phyloP scores from a whole-genome alignment of 225 moss, liverwort and hornwort species.

The Bryoerythrophyllum caledonicum region DNA sequence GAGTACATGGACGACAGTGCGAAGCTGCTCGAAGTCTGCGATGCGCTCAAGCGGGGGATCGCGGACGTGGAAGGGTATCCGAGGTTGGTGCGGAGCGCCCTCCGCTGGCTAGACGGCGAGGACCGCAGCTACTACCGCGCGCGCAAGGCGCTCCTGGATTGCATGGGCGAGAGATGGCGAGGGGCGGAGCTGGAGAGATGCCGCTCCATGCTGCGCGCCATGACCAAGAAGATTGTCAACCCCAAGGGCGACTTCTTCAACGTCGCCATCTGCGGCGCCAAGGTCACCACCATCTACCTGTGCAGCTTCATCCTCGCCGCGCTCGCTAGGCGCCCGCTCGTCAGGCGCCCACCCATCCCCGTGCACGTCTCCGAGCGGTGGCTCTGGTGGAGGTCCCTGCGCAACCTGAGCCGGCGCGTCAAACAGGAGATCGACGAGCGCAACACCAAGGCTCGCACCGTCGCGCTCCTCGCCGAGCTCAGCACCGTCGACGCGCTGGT shows the following conservation, averaged over 20 bases:
- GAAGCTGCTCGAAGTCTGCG: slow-evolving; percentile 44
- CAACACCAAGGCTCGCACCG: too few species aligned
- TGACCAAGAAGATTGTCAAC: slow-evolving; percentile 38
- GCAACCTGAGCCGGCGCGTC: slow-evolving; percentile 29
- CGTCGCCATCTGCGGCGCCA: slow-evolving; percentile 41
- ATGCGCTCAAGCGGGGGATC: slow-evolving; percentile 27
- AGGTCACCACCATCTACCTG: slow-evolving; percentile 41
- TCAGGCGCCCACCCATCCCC: not conserved
- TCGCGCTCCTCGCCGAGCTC: too few species aligned
- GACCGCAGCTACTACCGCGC: slow-evolving; percentile 31
- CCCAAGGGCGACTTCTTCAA: slow-evolving; percentile 38
- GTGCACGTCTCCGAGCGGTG: slow-evolving; percentile 31
- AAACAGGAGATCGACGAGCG: slow-evolving; percentile 46
- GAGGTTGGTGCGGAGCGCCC: slow-evolving; percentile 34
- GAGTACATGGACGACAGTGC: slow-evolving; percentile 47
- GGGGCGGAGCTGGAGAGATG: slow-evolving; percentile 46
- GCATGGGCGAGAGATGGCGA: too few species aligned
- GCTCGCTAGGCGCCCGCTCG: slow-evolving; percentile 33
- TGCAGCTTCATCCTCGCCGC: too few species aligned
- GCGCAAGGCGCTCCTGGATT: slow-evolving; percentile 32
- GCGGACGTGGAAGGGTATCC: slow-evolving; percentile 25
- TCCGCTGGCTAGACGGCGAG: slow-evolving; percentile 27
- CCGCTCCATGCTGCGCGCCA: slow-evolving; percentile 39
- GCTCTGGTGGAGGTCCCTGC: slow-evolving; percentile 14
- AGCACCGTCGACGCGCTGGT: too few species aligned